Evolutionary conservation across 768 basidiomycete species (phyloP).

Genomic region (Pleurotus tuber-regium): DNA sequence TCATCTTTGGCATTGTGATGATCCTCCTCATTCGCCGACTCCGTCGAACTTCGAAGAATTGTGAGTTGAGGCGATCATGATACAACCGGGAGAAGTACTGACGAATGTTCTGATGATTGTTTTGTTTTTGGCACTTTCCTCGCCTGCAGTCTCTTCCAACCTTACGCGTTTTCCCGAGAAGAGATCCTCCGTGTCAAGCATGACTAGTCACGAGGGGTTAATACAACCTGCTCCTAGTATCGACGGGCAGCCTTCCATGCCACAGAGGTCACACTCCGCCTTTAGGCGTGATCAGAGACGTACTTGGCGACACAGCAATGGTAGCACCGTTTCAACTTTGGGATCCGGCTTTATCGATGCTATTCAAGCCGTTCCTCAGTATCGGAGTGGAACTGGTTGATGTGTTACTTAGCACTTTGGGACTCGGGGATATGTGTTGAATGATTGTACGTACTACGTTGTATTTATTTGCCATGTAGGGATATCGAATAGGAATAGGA

Average conservation of each 20-base stretch:
- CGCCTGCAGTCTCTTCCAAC: neutral
- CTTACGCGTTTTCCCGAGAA: neutral
- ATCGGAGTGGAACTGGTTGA: too few relatives aligned
- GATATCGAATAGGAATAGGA: neutral
- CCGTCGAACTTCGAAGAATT: neutral
- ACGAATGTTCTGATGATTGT: neutral
- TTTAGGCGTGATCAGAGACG: neutral
- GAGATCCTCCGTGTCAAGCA: slow-evolving; percentile 6
- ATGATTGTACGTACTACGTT: too few relatives aligned
- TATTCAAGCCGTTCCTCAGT: neutral
- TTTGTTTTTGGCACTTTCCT: neutral
- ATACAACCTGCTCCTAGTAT: neutral
- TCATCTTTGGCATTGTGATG: neutral
- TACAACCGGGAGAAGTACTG: neutral
- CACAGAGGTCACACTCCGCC: neutral
- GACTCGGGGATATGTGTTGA: too few relatives aligned
- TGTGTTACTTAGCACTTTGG: too few relatives aligned
- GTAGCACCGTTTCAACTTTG: neutral
- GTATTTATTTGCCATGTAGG: too few relatives aligned
- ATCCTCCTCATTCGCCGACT: neutral
- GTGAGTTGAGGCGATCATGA: neutral
- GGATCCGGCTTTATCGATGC: slow-evolving; percentile 3
- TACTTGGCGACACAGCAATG: neutral
- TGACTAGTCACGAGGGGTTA: neutral
- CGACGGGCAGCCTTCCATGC: neutral